Percentiles rank a stretch among this genome's conserved stretches.
Conservation (phyloP, 2,329 filamentous ascomycete genomes). For the Scortechinia acanthostroma region DNA sequence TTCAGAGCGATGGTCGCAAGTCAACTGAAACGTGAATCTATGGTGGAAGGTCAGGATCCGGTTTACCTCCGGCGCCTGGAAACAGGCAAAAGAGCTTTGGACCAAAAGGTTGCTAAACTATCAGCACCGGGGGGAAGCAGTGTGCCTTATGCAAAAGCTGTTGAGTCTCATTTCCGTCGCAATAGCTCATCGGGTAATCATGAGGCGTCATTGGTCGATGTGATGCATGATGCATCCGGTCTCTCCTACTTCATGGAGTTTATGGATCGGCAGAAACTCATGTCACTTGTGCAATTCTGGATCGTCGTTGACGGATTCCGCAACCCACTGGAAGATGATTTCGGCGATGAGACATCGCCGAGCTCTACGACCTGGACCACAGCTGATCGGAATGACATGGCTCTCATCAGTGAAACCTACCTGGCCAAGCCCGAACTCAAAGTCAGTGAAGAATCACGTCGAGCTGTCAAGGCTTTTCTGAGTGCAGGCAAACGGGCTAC, state of each 20-base stretch:
- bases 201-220: conserved; percentile 71
- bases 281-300: conserved; percentile 95
- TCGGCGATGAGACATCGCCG: conserved; percentile 65
- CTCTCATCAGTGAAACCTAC: conserved; percentile 87
- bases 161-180: conserved; percentile 20
- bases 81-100: conserved; percentile 81
- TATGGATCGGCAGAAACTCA: conserved; percentile 84
- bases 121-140: neutral
- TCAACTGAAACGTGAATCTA: conserved; percentile 78
- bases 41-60: conserved; percentile 72
- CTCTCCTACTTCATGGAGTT: conserved; percentile 99
- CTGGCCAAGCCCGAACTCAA: conserved; percentile 75
- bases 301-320: conserved; percentile 94
- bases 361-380: conserved; percentile 68
- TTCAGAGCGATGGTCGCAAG: conserved; percentile 89
- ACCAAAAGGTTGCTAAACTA: conserved; percentile 63
- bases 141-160: conserved; percentile 21
- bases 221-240: conserved; percentile 83
- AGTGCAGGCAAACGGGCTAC: conserved; percentile 71
- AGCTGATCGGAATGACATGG: conserved; percentile 78
- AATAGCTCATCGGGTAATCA: conserved; percentile 20
- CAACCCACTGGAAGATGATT: conserved; percentile 77
- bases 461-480: conserved; percentile 71
- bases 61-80: conserved; percentile 84
- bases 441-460: conserved; percentile 62